Conservation (phyloP, 176 grass and related monocot genomes). For the Ensete ventricosum region DNA sequence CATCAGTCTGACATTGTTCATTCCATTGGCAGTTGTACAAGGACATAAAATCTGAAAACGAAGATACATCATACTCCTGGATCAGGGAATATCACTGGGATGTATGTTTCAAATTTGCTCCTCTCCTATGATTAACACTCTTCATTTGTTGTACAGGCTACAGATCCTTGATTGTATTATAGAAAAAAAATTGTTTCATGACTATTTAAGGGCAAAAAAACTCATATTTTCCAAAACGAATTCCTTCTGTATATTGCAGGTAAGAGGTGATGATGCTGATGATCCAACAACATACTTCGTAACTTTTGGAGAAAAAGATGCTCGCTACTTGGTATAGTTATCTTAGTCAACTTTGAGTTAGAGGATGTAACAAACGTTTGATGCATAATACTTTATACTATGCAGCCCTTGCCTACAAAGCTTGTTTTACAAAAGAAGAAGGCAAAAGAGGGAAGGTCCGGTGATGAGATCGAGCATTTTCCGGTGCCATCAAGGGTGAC, state of each 20-base stretch:
- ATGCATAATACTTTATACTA: slow-evolving; percentile 21
- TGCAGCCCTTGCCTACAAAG: slow-evolving; percentile 90
- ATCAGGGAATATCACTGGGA: slow-evolving; percentile 95
- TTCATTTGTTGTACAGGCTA: slow-evolving; percentile 1
- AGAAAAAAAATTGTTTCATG: background rate
- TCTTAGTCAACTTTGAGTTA: background rate
- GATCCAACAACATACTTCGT: slow-evolving; percentile 90
- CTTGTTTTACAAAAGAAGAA: slow-evolving; percentile 90
- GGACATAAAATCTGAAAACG: slow-evolving; percentile 65
- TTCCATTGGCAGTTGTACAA: slow-evolving; percentile 51
- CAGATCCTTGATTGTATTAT: background rate
- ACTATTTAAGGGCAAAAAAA: background rate
- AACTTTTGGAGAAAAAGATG: slow-evolving; percentile 61
- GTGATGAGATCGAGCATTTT: slow-evolving; percentile 85
- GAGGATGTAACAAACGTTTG: slow-evolving; percentile 7
- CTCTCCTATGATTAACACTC: background rate
- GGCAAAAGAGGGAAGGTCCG: slow-evolving; percentile 88
- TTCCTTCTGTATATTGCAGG: slow-evolving; percentile 43
- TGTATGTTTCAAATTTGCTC: slow-evolving; percentile 36
- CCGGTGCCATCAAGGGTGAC: slow-evolving; percentile 77
- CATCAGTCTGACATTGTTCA: slow-evolving; percentile 10
- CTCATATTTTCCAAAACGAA: background rate
- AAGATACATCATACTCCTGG: slow-evolving; percentile 81
- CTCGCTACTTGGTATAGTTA: slow-evolving; percentile 84
- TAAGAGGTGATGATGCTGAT: slow-evolving; percentile 74